Evolutionary conservation across 176 grass and related monocot species (phyloP).

Genomic region (Lolium perenne): DNA sequence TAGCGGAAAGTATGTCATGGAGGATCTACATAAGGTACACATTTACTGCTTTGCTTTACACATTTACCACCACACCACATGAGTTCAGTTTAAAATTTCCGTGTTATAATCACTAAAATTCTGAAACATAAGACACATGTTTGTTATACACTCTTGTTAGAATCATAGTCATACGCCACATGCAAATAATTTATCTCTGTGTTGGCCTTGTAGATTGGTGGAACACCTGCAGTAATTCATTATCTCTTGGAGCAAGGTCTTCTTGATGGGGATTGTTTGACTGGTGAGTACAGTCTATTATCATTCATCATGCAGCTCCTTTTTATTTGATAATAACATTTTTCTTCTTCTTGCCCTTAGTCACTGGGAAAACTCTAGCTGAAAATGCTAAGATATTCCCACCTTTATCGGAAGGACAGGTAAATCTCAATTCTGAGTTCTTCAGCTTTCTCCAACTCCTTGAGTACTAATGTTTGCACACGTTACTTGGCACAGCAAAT

Average conservation of each 20-base stretch:
- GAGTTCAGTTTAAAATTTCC: background rate
- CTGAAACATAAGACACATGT: background rate
- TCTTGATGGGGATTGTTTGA: conserved; percentile 93
- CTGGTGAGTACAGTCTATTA: conserved; percentile 60
- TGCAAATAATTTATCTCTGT: background rate
- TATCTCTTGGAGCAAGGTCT: conserved; percentile 91
- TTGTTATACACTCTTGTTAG: conserved; percentile 3
- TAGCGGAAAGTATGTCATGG: conserved; percentile 99
- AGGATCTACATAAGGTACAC: conserved; percentile 95
- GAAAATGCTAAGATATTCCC: conserved; percentile 93
- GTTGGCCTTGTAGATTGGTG: conserved; percentile 72
- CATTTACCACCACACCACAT: background rate
- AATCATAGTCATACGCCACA: conserved; percentile 2
- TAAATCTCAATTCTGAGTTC: conserved; percentile 43
- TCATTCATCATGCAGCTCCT: conserved; percentile 1
- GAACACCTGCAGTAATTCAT: conserved; percentile 92
- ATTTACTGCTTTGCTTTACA: conserved; percentile 32
- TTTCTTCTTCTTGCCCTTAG: conserved; percentile 44
- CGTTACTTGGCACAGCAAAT: conserved; percentile 66
- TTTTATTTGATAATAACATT: conserved; percentile 23
- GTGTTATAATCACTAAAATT: conserved; percentile 9
- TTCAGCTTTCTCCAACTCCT: conserved; percentile 23
- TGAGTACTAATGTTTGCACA: conserved; percentile 23
- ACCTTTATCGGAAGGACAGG: conserved; percentile 84
- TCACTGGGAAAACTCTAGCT: conserved; percentile 93